Evolutionary conservation across 2,329 filamentous ascomycete species (phyloP), one percentile per base, ranked within the genome.

Genomic region (Didymella segeticola): DNA sequence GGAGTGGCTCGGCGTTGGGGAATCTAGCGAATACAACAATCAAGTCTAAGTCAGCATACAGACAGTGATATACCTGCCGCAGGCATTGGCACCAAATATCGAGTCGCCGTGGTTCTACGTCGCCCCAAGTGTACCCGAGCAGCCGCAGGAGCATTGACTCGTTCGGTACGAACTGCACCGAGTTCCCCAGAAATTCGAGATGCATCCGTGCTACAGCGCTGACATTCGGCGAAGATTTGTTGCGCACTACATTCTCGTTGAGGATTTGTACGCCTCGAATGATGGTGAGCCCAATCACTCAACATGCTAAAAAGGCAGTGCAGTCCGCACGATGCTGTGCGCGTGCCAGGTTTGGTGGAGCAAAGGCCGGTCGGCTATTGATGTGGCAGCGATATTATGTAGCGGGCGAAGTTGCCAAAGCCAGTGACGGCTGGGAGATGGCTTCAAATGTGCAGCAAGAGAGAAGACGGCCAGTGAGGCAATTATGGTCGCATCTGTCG

Each of bases 351-450:
- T 26, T 46, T 43, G 41, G 38, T 57, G 42, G 60, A 58, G 61
- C 65, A 68, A 57, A 66, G 29, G 57, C 67, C 65, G 67, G 58
- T 47, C 65, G 66, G 66, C 51, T 38, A 62, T 49, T 64, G 67
- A 57, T 41, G 33, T 39, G 39, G 42, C 43, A 30, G 45, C 34
- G 39, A 49, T 5, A 19, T 14, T 41, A 31, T 43, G 39, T 27
- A 39, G 54, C 65, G 65, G 62, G 42, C 50, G 29, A 41, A 58
- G 39, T 64, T 67, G 51, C 64, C 64, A 60, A 43, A 57, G 41
- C 17, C 36, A 46, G 65, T 56, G 54, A 45, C 26, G 6, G 23
- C 34, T 14, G 20, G 34, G n/a, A 45, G 15, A 30, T 48, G 1
- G n/a, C 19, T 49, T 17, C 27, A 31, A 37, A 10, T 15, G 27